Conservation (phyloP, 179 eudicot species). For the Actinidia arguta region DNA sequence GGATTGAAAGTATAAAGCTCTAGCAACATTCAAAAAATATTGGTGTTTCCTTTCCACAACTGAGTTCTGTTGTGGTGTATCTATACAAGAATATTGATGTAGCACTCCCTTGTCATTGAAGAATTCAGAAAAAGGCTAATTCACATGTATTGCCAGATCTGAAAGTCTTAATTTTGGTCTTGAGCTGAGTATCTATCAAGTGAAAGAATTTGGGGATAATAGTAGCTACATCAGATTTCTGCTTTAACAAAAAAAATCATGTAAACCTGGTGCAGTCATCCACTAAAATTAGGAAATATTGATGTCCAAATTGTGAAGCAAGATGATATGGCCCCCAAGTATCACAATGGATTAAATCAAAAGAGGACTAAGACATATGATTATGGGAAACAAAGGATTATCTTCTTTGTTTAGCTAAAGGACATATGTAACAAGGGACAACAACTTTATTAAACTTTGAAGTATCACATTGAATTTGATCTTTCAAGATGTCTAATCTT, state of each 20-base stretch:
- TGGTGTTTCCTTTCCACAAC: too few relatives aligned
- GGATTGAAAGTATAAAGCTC: too few relatives aligned
- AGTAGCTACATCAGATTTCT: too few relatives aligned
- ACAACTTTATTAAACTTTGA: neutral
- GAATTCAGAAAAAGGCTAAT: too few relatives aligned
- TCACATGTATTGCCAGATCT: too few relatives aligned
- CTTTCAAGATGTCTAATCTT: neutral
- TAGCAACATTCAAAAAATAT: too few relatives aligned
- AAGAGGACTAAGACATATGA: neutral
- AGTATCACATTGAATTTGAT: neutral
- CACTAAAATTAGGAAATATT: neutral
- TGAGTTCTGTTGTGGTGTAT: neutral
- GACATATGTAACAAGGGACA: neutral
- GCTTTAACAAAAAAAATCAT: neutral
- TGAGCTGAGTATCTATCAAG: too few relatives aligned
- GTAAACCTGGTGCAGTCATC: neutral
- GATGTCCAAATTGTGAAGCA: neutral
- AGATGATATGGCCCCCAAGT: neutral
- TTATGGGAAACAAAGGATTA: too few relatives aligned
- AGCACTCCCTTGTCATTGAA: neutral
- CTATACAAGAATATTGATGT: neutral
- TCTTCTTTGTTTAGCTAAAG: too few relatives aligned
- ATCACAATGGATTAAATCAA: slow-evolving; percentile 5
- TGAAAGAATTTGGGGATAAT: too few relatives aligned
- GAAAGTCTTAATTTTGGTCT: too few relatives aligned